These are phyloP conservation scores for Diplodia corticola DNA, from an alignment of 2,329 filamentous ascomycete genomes.

Conservation along the genomic window DNA sequence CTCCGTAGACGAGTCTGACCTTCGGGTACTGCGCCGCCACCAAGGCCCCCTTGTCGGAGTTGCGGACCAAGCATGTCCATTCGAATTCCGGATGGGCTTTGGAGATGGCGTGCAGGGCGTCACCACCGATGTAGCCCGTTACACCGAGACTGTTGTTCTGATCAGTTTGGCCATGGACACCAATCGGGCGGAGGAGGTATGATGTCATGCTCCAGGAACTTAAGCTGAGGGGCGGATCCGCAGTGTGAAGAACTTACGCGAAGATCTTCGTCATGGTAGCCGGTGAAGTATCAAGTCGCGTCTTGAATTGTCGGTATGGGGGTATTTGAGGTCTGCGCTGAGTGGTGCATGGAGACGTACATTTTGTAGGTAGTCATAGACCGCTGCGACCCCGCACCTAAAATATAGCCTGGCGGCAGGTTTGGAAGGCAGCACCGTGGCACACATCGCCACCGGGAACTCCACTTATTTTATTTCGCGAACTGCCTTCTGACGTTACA, in stretches of 20 bases:
- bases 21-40: conserved; percentile 50
- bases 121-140: conserved; percentile 39
- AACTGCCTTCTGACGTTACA: background rate
- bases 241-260: background rate
- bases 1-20: conserved; percentile 54
- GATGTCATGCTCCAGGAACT: background rate
- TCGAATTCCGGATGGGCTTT: conserved; percentile 51
- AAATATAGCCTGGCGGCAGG: background rate
- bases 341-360: background rate
- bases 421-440: background rate
- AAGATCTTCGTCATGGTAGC: conserved; percentile 13
- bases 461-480: background rate
- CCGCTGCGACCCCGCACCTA: background rate
- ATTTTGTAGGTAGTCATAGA: background rate
- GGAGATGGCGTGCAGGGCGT: conserved; percentile 46
- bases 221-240: background rate
- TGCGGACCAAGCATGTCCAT: conserved; percentile 52
- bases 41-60: conserved; percentile 50
- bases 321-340: background rate
- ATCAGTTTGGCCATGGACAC: background rate
- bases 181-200: background rate
- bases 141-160: conserved; percentile 28
- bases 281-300: background rate
- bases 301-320: background rate
- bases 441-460: background rate